Conservation (phyloP, 108 stramenopile species). For the Stephanodiscus triporus region DNA sequence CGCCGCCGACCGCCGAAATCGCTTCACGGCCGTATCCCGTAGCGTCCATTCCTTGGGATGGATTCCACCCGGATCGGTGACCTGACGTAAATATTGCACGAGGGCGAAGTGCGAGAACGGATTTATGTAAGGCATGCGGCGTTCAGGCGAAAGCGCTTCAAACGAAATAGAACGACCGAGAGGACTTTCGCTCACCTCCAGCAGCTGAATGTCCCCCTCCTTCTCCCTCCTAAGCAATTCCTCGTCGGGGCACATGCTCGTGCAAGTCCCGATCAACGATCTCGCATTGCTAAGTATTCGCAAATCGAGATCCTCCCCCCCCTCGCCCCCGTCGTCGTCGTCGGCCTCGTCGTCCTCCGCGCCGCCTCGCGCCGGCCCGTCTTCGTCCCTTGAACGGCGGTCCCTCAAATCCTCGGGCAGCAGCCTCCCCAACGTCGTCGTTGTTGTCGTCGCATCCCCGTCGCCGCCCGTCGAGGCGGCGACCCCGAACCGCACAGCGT, state of each 20-base stretch:
- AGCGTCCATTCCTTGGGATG: conserved; percentile 83
- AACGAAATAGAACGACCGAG: background rate
- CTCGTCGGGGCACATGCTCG: conserved; percentile 83
- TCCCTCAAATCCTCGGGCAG: conserved; percentile 49
- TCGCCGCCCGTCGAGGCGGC: conserved; percentile 11
- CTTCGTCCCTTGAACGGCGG: conserved; percentile 1
- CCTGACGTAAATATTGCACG: conserved; percentile 1
- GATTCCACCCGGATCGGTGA: conserved; percentile 68
- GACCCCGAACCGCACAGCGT: conserved; percentile 43
- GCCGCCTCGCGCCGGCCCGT: background rate
- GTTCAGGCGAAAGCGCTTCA: background rate
- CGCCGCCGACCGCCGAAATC: conserved; percentile 89
- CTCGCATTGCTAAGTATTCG: conserved; percentile 56
- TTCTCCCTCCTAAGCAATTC: conserved; percentile 76
- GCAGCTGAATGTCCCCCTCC: conserved; percentile 83
- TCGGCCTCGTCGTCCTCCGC: conserved; percentile 11
- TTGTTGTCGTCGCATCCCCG: conserved; percentile 8
- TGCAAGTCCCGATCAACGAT: conserved; percentile 75
- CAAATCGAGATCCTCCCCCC: conserved; percentile 16
- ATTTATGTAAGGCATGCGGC: background rate
- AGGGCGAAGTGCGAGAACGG: background rate
- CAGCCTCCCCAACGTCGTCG: conserved; percentile 10
- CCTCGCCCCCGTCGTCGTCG: background rate
- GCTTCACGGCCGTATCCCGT: conserved; percentile 80
- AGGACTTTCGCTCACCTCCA: conserved; percentile 52